A percentile compares a stretch with the other conserved stretches of the same genome.
Conservation (phyloP, 768 basidiomycete species). For the Boletus coccyginus region DNA sequence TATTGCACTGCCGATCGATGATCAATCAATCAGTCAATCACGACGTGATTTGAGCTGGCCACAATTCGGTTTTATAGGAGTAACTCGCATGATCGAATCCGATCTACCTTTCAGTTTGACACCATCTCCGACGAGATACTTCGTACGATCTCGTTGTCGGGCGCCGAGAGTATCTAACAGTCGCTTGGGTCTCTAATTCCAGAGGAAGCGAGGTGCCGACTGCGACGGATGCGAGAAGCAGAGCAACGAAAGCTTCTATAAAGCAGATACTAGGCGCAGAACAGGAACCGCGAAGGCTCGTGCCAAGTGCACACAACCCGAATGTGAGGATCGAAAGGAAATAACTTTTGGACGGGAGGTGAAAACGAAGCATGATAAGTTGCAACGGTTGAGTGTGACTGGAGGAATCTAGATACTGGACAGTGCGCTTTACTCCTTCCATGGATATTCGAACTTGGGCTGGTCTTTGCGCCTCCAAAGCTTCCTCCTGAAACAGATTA, state of each 20-base stretch:
- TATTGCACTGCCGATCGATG: too few species aligned
- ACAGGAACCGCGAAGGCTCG: not conserved
- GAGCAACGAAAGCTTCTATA: not conserved
- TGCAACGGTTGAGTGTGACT: not conserved
- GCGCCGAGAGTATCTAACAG: not conserved
- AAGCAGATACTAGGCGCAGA: not conserved
- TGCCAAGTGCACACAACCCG: not conserved
- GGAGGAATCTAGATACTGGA: not conserved
- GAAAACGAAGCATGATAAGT: not conserved
- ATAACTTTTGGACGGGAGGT: not conserved
- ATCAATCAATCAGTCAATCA: too few species aligned
- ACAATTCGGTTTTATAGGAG: too few species aligned
- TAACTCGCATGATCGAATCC: too few species aligned
- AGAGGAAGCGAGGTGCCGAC: not conserved
- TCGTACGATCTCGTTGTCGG: not conserved
- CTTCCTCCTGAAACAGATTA: slow-evolving; percentile 63
- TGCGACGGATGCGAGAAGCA: not conserved
- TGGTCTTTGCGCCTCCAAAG: slow-evolving; percentile 88
- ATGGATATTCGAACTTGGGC: slow-evolving; percentile 85
- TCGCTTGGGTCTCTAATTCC: not conserved
- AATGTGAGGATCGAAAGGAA: not conserved
- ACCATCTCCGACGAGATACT: too few species aligned
- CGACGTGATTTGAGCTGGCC: too few species aligned
- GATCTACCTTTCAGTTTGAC: too few species aligned
- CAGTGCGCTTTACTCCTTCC: slow-evolving; percentile 57